phyloP scores from a whole-genome alignment of 2,329 filamentous ascomycete genomes.

The Chaetomiaceae sp. region DNA sequence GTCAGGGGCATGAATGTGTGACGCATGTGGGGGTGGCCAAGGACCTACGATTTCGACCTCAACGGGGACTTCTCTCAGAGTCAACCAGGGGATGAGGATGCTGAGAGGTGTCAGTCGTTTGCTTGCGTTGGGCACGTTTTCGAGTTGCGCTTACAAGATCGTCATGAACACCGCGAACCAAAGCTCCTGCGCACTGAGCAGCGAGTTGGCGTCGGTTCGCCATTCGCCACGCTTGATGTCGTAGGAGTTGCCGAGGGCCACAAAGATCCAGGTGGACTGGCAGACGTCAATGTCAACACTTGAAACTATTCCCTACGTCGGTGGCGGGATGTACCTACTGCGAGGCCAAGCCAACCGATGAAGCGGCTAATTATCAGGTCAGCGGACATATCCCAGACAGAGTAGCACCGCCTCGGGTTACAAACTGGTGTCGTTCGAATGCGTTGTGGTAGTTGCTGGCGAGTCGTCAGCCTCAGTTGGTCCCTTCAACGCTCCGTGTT shows the following conservation, averaged over 20 bases:
- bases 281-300: too few species aligned
- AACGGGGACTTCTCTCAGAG: constrained; percentile 34
- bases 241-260: constrained; percentile 34
- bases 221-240: constrained; percentile 32
- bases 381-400: too few species aligned
- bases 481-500: neutral
- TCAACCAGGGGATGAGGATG: constrained; percentile 35
- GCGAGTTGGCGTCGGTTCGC: constrained; percentile 29
- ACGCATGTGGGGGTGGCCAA: neutral
- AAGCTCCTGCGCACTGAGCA: constrained; percentile 34
- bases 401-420: too few species aligned
- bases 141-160: constrained; percentile 28
- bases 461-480: neutral
- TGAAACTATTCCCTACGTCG: too few species aligned
- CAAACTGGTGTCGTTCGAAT: constrained; percentile 38
- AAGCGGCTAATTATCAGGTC: too few species aligned
- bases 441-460: constrained; percentile 35
- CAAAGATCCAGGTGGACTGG: constrained; percentile 33
- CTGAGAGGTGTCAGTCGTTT: constrained; percentile 25
- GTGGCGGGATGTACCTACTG: constrained; percentile 9
- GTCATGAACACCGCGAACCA: constrained; percentile 39
- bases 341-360: constrained; percentile 36
- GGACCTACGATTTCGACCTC: constrained; percentile 34
- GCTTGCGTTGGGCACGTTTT: neutral
- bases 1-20: constrained; percentile 16